Base-by-base conservation (phyloP, 805 yeast species). In the Candida piceae region DNA sequence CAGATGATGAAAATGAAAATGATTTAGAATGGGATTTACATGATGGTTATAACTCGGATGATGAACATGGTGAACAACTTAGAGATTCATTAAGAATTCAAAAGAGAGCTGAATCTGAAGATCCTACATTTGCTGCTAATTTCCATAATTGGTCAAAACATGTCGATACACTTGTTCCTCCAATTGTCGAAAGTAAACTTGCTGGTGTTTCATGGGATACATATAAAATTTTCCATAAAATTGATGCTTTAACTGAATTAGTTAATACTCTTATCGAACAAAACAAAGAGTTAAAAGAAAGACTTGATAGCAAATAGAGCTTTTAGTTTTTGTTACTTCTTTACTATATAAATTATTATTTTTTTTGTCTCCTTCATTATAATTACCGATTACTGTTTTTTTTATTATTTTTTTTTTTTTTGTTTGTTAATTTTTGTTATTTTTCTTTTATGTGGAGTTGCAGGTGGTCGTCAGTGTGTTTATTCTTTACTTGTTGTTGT, bases 1-100 rank as follows among this genome's bases (percentile, higher is more conserved):
- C 83, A 1, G 95, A 86, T 55, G 96, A 86, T 58, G 84, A 87
- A 16, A 84, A 84, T 54, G 90, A 83, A 52, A 49, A 65, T 16
- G 85, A 86, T 50, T 72, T 80, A 7, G 89, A 81, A 50, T 86
- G 95, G 95, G 86, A 83, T 45, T 66, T 86, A 47, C 73, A 81
- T 7, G 95, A 85, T 58, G 95, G 95, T 0, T 85, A 64, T 42
- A 64, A 64, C 24, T 74, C 67, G 32, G 62, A 59, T 16, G 52
- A 55, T 13, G 58, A 57, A 24, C 46, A 53, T 15, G 52, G 48
- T 3, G 41, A 44, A 2, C 53, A 57, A 20, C 58, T 66, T 4
- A 57, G 67, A 15, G 64, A 64, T 28, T 60, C 64, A 8, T 43
- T 79, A 20, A 58, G 66, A 35, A 58, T 62, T 8, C 93, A 84